Percentiles rank a stretch among this genome's conserved stretches.
Evolutionary conservation across 1,284 basidiomycete genomes (phyloP).

Genomic region (Mycena citricolor): DNA sequence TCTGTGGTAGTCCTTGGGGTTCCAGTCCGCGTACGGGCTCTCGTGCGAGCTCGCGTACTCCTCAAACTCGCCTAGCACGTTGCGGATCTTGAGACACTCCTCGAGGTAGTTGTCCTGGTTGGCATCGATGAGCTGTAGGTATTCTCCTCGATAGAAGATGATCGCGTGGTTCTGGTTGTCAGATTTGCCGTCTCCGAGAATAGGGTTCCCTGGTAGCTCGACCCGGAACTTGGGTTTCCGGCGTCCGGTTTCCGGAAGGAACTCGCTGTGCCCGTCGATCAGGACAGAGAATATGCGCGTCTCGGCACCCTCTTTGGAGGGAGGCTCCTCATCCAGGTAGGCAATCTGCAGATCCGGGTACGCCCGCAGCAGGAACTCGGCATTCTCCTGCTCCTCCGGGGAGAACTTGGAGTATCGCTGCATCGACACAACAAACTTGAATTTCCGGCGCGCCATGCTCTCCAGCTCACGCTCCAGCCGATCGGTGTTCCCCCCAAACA

Average conservation of each 20-base stretch:
- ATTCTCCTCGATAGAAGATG: constrained; percentile 99
- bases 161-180: constrained; percentile 99
- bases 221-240: constrained; percentile 97
- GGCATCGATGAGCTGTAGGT: constrained; percentile 97
- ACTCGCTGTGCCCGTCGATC: constrained; percentile 97
- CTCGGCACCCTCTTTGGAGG: constrained; percentile 93
- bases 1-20: constrained; percentile 83
- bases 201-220: constrained; percentile 97
- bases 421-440: constrained; percentile 99
- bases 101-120: constrained; percentile 99
- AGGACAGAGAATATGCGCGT: constrained; percentile 93
- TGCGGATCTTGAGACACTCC: constrained; percentile 98
- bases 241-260: constrained; percentile 84
- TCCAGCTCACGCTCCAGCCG: constrained; percentile 96
- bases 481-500: constrained; percentile 97
- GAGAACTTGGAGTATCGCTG: constrained; percentile 99
- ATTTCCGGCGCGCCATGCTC: constrained; percentile 96
- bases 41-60: constrained; percentile 86
- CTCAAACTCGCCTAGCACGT: constrained; percentile 96
- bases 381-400: constrained; percentile 99
- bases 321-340: constrained; percentile 95
- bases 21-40: constrained; percentile 92
- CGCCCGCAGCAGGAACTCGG: constrained; percentile 96
- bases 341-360: constrained; percentile 99
- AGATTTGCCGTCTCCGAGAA: constrained; percentile 98